Evolutionary conservation across 768 basidiomycete species (phyloP).

Genomic region (Solioccasus polychromus): DNA sequence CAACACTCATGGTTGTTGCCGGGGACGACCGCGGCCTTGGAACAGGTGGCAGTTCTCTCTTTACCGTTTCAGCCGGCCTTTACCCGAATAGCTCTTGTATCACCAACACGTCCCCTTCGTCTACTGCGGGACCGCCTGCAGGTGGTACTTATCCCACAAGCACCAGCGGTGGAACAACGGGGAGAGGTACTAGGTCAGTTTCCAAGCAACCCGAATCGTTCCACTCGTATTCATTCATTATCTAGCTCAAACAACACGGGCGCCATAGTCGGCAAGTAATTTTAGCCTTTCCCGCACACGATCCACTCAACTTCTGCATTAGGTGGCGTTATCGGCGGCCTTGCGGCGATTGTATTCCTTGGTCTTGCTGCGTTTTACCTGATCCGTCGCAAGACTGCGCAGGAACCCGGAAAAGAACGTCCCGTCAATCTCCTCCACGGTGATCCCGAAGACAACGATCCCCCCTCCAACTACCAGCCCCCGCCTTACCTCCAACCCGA

Average conservation of each 20-base stretch:
- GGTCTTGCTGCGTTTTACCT: slow-evolving; percentile 46
- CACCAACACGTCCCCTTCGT: slow-evolving; percentile 61
- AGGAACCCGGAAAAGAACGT: slow-evolving; percentile 47
- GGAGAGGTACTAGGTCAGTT: slow-evolving; percentile 25
- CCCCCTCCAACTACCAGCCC: slow-evolving; percentile 42
- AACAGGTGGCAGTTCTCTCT: slow-evolving; percentile 59
- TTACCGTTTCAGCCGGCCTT: slow-evolving; percentile 52
- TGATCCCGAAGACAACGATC: slow-evolving; percentile 50
- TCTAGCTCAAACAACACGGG: slow-evolving; percentile 39
- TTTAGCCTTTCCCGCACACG: not conserved
- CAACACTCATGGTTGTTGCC: slow-evolving; percentile 62
- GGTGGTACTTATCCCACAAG: slow-evolving; percentile 70
- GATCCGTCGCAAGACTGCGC: slow-evolving; percentile 44
- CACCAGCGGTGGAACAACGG: slow-evolving; percentile 35
- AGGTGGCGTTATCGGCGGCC: slow-evolving; percentile 58
- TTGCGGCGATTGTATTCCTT: slow-evolving; percentile 45
- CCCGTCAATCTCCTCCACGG: slow-evolving; percentile 65
- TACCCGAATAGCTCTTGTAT: slow-evolving; percentile 55
- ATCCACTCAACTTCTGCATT: slow-evolving; percentile 8
- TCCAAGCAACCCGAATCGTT: not conserved
- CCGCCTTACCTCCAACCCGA: slow-evolving; percentile 75
- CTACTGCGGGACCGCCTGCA: slow-evolving; percentile 73
- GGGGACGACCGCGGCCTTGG: slow-evolving; percentile 69
- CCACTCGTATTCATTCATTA: not conserved
- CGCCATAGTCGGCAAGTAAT: slow-evolving; percentile 46